Conservation (phyloP, 2,329 filamentous ascomycete species). For the Epichloe aotearoae region DNA sequence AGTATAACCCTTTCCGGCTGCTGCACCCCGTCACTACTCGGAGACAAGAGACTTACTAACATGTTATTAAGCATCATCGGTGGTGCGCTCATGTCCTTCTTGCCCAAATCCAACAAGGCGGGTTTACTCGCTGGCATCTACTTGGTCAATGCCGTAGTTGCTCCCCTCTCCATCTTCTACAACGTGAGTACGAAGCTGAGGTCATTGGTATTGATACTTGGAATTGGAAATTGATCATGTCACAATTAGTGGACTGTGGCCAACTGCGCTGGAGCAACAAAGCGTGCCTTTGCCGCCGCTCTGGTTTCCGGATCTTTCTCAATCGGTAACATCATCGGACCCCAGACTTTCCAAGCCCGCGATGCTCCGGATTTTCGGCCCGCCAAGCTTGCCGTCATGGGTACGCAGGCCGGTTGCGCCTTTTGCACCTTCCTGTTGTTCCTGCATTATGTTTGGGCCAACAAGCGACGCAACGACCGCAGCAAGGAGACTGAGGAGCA, state of each 20-base stretch:
- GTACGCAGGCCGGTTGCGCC: conserved; percentile 31
- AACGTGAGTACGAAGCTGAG: conserved; percentile 17
- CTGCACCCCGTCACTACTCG: not conserved
- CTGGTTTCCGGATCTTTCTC: conserved; percentile 37
- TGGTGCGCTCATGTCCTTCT: conserved; percentile 39
- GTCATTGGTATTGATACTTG: not conserved
- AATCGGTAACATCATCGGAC: conserved; percentile 42
- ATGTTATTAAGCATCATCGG: conserved; percentile 26
- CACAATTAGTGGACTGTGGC: conserved; percentile 29
- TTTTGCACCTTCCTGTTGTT: conserved; percentile 30
- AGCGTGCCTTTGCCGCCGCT: conserved; percentile 36
- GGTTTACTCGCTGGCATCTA: conserved; percentile 37
- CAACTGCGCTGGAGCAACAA: conserved; percentile 39
- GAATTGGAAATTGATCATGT: not conserved
- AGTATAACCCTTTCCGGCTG: conserved; percentile 6
- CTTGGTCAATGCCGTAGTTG: conserved; percentile 36
- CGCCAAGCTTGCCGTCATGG: conserved; percentile 42
- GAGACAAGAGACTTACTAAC: not conserved
- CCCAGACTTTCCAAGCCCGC: conserved; percentile 38
- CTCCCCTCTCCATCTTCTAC: conserved; percentile 32
- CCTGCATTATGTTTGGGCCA: conserved; percentile 37
- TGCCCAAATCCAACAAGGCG: conserved; percentile 29
- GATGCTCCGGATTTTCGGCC: conserved; percentile 39
- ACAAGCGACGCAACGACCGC: conserved; percentile 23
- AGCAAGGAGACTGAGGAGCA: conserved; percentile 24